A percentile compares a stretch with the other conserved stretches of the same genome.
Conservation (phyloP, 2,329 filamentous ascomycete species). For the Bisporella sp. region DNA sequence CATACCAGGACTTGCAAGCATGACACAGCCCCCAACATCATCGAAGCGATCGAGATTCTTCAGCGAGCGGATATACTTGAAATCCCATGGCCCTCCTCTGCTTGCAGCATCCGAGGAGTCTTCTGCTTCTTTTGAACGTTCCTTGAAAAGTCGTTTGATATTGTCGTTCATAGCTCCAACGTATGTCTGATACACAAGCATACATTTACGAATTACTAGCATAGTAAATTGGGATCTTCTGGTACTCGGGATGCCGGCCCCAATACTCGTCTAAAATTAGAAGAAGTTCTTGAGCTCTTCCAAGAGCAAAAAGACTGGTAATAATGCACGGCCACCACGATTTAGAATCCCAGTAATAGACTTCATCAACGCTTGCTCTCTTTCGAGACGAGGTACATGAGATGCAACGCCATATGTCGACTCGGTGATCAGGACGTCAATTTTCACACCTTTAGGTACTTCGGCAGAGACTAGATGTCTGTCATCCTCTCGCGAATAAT, state of each 20-base stretch:
- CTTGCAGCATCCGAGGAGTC: conserved; percentile 65
- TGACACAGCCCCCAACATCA: conserved; percentile 90
- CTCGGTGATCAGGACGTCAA: conserved; percentile 95
- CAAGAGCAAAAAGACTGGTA: conserved; percentile 94
- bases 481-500: conserved; percentile 95
- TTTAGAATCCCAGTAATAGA: conserved; percentile 87
- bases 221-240: conserved; percentile 93
- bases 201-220: conserved; percentile 91
- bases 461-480: conserved; percentile 91
- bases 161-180: conserved; percentile 99
- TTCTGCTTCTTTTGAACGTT: conserved; percentile 86
- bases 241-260: conserved; percentile 80
- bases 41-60: conserved; percentile 94
- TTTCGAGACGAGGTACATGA: conserved; percentile 82
- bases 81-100: conserved; percentile 91
- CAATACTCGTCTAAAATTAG: conserved; percentile 97
- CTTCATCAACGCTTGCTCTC: conserved; percentile 92
- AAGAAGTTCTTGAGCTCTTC: conserved; percentile 86
- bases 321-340: conserved; percentile 82
- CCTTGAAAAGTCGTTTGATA: conserved; percentile 90
- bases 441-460: conserved; percentile 80
- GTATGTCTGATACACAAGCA: conserved; percentile 98
- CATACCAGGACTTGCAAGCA: conserved; percentile 98
- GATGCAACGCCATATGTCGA: conserved; percentile 95
- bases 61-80: conserved; percentile 85